Base-by-base conservation (phyloP, 768 basidiomycete species). In the Termitomyces titanicus region DNA sequence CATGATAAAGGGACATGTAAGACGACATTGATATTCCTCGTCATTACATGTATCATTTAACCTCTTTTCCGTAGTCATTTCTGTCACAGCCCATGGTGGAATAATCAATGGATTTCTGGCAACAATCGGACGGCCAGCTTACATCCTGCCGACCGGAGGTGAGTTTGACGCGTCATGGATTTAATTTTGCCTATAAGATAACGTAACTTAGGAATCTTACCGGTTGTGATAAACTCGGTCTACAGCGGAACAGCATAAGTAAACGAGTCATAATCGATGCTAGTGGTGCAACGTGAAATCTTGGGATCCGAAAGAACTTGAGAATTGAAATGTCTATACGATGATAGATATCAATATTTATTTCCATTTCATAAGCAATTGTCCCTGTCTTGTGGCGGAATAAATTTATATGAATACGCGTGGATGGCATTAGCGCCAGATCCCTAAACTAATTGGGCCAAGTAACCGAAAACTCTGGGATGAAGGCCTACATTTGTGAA, bases 41-140 rank as follows among this genome's bases (percentile, higher is more conserved):
- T 17, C 44, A 12, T 9, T 31, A n/a, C 12, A 27, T 27, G 22
- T 52, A 34, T 54, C 31, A 33, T 39, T 42, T 37, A 37, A 34
- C 27, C 5, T 40, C n/a, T 33, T 42, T 49, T 1, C 17, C 13
- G 6, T 15, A 89, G 89, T 80, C 61, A 78, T 89, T 22, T 84
- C 85, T 5, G 78, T 89, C 57, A 86, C 86, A 1, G 79, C 84
- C 1, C 89, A 91, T 64, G 76, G 80, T 12, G 86, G 81, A 0
- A 79, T 85, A 56, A 86, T 87, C 47, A 76, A 78, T 33, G 81
- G 78, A 3, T 80, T 88, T 46, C 61, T 87, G 57, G 68, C 64
- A 5, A 75, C 75, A 0, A 68, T 82, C 25, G 79, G 74, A 12
- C 77, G 83, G 15, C 63, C 64, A 2, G 53, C 52, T 5, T 83